Evolutionary conservation across 2,329 filamentous ascomycete species (phyloP), one percentile per base, ranked within the genome.

Genomic region (Arthroderma sp.): DNA sequence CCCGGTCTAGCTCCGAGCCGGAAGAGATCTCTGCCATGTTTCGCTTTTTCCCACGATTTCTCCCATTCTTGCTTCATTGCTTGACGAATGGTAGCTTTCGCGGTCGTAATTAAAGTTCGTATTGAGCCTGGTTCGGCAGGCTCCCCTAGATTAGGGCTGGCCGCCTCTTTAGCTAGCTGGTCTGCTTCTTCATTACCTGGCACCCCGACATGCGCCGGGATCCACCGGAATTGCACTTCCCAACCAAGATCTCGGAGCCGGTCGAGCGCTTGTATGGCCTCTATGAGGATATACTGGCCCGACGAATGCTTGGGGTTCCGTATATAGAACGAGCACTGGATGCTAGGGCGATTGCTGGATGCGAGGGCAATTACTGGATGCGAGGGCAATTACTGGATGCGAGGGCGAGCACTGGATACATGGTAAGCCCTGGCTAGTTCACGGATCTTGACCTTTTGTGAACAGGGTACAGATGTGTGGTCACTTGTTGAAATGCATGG

Each of bases 121-220:
- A 44, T 22, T 29, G 8, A 33, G 33, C 29, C 36, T 4, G 39
- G 34, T 38, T 4, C 5, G n/a, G 42, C 6, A 34, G 32, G n/a
- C 32, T 34, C 32, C 10, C 15, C 15, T 44, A 29, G 34, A 5
- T n/a, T 38, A 15, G 34, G 33, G 34, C 15, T 44, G 15, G 47
- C 45, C 6, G 47, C 43, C 41, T 45, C 27, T 27, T 47, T 49
- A 30, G 44, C 48, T 32, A 40, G 30, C 30, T 45, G 36, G 36
- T 51, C 47, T 30, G 49, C 47, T 38, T 31, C 36, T 43, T 51
- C 47, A 36, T 51, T 51, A 8, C 47, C 49, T 29, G 29, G 41
- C 28, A 44, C 37, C 15, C 47, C 47, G 10, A 45, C 29, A 36
- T 51, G 45, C 15, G 44, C 49, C n/a, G 43, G 47, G 42, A 46